A percentile compares a stretch with the other conserved stretches of the same genome.
Conservation (phyloP, 192 early-diverging fungal genomes). For the Coemansia sp. region DNA sequence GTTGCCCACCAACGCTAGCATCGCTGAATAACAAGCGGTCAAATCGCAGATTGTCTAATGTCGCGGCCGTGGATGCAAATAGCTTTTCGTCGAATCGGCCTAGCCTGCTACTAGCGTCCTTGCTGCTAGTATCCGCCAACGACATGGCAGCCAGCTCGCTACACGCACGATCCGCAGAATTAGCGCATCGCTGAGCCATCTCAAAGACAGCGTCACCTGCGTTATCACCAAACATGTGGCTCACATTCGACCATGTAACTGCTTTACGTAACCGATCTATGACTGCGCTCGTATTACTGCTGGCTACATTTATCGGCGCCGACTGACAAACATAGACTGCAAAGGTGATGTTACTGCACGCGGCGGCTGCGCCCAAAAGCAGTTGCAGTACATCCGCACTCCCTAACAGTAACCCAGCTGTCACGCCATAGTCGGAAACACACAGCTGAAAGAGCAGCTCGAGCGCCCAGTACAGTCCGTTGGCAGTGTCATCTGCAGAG, state of each 20-base stretch:
- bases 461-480: conserved; percentile 28
- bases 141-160: not conserved
- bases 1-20: not conserved
- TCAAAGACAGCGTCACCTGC: conserved; percentile 1
- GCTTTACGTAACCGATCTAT: not conserved
- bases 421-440: not conserved
- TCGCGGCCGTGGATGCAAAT: not conserved
- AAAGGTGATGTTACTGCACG: conserved; percentile 33
- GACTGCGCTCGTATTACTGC: conserved; percentile 6
- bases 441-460: conserved; percentile 34
- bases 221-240: conserved; percentile 1
- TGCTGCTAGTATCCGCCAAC: not conserved
- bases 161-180: not conserved
- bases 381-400: conserved; percentile 12
- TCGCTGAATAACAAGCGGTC: not conserved
- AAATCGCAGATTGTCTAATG: not conserved
- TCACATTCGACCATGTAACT: conserved; percentile 4
- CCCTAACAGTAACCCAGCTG: not conserved
- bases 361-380: conserved; percentile 18
- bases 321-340: conserved; percentile 17
- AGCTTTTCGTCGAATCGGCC: not conserved
- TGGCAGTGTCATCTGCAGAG: not conserved
- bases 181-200: not conserved
- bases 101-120: not conserved
- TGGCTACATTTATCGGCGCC: not conserved